Evolutionary conservation across 1,139 yeast species (phyloP).

Genomic region (Pichia sp.): DNA sequence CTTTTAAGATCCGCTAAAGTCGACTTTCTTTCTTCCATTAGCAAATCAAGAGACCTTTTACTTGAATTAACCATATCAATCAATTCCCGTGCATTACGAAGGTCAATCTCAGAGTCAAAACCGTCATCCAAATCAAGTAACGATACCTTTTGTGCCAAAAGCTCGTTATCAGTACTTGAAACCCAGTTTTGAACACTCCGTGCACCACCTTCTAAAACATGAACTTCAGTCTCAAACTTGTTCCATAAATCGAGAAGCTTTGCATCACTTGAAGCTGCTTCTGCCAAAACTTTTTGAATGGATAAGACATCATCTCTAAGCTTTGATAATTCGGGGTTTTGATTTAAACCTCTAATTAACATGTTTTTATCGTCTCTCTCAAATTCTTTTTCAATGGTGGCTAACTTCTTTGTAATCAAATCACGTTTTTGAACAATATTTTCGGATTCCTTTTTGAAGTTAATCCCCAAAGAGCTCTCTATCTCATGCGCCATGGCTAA

Average conservation of each 20-base stretch:
- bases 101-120: conserved; percentile 28
- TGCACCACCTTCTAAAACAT: conserved; percentile 14
- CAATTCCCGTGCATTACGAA: conserved; percentile 27
- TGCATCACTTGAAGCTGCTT: conserved; percentile 49
- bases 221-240: conserved; percentile 10
- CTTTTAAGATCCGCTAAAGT: conserved; percentile 60
- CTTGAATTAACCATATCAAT: conserved; percentile 38
- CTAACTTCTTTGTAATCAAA: conserved; percentile 35
- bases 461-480: conserved; percentile 9
- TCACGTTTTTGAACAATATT: conserved; percentile 6
- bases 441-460: conserved; percentile 8
- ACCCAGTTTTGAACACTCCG: conserved; percentile 13
- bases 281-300: conserved; percentile 54
- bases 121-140: conserved; percentile 46
- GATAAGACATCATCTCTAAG: conserved; percentile 10
- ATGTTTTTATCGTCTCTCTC: conserved; percentile 41
- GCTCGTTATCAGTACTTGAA: background rate
- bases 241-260: conserved; percentile 12
- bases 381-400: conserved; percentile 55
- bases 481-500: conserved; percentile 25
- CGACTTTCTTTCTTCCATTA: conserved; percentile 54
- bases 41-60: conserved; percentile 35
- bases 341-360: conserved; percentile 14
- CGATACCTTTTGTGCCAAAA: conserved; percentile 37
- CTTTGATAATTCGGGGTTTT: conserved; percentile 5